A percentile compares a stretch with the other conserved stretches of the same genome.
These are phyloP conservation scores for Gleditsia sinensis DNA, from an alignment of 306 rosid genomes.

Conservation along the genomic window DNA sequence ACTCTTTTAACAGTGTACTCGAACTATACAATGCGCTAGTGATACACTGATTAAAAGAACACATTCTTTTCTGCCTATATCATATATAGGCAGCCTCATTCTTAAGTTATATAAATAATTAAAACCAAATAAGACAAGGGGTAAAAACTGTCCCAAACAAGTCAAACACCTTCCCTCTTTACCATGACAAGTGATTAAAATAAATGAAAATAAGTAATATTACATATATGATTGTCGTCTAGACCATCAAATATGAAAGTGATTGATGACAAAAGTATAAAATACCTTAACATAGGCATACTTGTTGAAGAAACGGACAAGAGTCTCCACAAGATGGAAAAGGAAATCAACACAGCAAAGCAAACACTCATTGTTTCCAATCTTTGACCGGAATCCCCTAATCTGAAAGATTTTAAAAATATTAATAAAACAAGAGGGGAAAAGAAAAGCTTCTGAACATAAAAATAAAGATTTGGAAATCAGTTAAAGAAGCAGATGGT, in stretches of 20 bases:
- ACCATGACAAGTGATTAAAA: background rate
- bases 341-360: constrained; percentile 97
- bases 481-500: constrained; percentile 1
- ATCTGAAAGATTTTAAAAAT: constrained; percentile 52
- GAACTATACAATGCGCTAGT: no score
- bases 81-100: background rate
- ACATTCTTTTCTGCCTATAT: background rate
- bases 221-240: background rate
- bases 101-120: background rate
- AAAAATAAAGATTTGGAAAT: constrained; percentile 24
- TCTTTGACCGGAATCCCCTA: constrained; percentile 91
- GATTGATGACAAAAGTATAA: constrained; percentile 13
- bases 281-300: constrained; percentile 97
- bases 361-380: constrained; percentile 89
- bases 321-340: constrained; percentile 96
- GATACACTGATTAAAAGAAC: no score
- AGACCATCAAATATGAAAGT: constrained; percentile 3
- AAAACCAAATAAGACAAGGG: background rate
- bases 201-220: background rate
- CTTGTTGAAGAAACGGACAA: constrained; percentile 95
- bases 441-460: constrained; percentile 10
- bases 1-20: no score
- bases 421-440: constrained; percentile 1
- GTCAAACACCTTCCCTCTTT: background rate
- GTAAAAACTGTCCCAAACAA: background rate